Evolutionary conservation across 2,329 filamentous ascomycete species (phyloP), one percentile per base, ranked within the genome.

Genomic region (Penicillium decumbens): DNA sequence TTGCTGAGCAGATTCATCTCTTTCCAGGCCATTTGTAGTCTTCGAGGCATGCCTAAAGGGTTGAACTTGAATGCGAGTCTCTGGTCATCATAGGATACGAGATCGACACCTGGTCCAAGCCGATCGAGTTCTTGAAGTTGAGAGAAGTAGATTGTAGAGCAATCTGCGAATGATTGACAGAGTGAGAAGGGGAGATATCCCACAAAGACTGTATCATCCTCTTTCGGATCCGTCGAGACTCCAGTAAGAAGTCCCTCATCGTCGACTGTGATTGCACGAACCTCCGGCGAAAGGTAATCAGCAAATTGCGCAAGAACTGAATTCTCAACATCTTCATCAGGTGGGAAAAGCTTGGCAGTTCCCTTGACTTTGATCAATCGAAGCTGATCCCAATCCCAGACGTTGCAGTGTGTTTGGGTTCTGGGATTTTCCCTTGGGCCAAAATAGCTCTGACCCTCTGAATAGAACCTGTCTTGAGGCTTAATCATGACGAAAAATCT

Each of bases 1-100:
- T 18, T 50, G 41, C 56, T 60, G 15, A 63, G 50, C 44, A 64
- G 23, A 23, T 66, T 58, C 13, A 66, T 27, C 46, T 67, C 60
- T 37, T 64, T 48, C 63, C 57, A 68, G 32, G 53, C 52, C 49
- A 56, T 59, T 23, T 51, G 32, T 35, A 57, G 37, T 47, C 54
- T 54, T 8, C 7, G 38, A 30, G 49, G 43, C 18, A 55, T 56
- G 10, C 42, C 18, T 1, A 57, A 44, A 30, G 37, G 25, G 32
- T 60, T 59, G 10, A 60, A 62, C 46, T 62, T 60, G 29, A 60
- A 61, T 2, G 47, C 47, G 30, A 57, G 49, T n/a, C 47, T 60
- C 13, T 50, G 40, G 43, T 51, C 54, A 50, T 50, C 37, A 18
- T 57, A 55, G 4, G 27, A 55, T 30, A 10, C 41, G 4, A 61